phyloP scores from a whole-genome alignment of 768 basidiomycete genomes.

The Cystofilobasidium bisporidii region DNA sequence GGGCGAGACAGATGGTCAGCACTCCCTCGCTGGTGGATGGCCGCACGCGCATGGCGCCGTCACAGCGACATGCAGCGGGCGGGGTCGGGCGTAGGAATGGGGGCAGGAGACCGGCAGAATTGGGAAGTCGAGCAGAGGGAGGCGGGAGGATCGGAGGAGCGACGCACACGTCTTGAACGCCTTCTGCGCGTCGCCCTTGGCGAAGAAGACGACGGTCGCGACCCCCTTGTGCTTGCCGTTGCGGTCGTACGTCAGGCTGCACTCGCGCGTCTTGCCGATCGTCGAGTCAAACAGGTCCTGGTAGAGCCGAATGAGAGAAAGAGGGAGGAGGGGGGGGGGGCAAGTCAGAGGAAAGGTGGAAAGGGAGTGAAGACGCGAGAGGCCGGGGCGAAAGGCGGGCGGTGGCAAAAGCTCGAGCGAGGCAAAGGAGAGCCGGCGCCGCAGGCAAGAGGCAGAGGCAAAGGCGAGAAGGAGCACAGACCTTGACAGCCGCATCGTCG shows the following conservation, averaged over 20 bases:
- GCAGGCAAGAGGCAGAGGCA: no score
- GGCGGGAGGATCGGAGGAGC: not conserved
- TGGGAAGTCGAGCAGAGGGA: no score
- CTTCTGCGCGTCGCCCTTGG: conserved; percentile 79
- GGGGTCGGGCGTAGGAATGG: no score
- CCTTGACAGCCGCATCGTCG: conserved; percentile 86
- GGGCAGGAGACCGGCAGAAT: no score
- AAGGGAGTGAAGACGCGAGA: no score
- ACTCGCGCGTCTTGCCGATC: conserved; percentile 73
- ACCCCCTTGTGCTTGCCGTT: conserved; percentile 81
- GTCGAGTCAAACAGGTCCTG: conserved; percentile 90
- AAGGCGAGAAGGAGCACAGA: conserved; percentile 41
- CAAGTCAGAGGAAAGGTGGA: not conserved
- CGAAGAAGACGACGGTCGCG: conserved; percentile 74
- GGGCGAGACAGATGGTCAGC: no score
- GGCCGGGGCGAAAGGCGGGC: no score
- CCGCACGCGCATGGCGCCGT: no score
- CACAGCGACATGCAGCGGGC: no score
- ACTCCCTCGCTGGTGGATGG: no score
- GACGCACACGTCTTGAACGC: conserved; percentile 66
- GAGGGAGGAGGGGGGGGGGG: not conserved
- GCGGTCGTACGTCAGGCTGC: conserved; percentile 74
- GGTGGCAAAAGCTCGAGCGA: no score
- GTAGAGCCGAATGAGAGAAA: not conserved
- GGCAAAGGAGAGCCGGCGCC: no score